Evolutionary conservation across 768 basidiomycete species (phyloP), one percentile per base, ranked within the genome.

Genomic region (Albatrellus ellisii): DNA sequence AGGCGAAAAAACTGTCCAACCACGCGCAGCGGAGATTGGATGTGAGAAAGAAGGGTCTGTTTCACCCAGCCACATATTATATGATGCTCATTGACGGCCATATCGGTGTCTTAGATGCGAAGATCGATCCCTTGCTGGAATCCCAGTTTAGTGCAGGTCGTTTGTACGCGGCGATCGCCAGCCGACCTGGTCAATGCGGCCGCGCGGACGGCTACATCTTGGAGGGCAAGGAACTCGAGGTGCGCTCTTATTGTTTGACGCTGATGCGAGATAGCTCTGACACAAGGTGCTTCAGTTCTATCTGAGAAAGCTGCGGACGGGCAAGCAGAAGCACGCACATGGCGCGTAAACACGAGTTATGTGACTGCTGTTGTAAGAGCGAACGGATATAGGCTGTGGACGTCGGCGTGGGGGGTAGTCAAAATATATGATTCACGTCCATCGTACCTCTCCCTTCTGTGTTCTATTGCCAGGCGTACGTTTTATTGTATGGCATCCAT

Each of bases 171-270:
- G 57, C 70, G 54, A 83, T 99, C 63, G 79, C 90, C 46, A 92
- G 88, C 62, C 80, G 95, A 62, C 95, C 95, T 43, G 95, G 95
- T 29, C 95, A 99, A 64, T 85, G 79, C 43, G 95, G 95, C 22
- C 90, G 95, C 52, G 79, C 84, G 44, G 95, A 99, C 62, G 95
- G 95, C 40, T 97, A 98, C 67, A 70, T 99, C 49, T 77, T 99
- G 41, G 95, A 99, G 72, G 95, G 95, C 58, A 91, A 88, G 68
- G 95, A 99, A 63, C 79, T 98, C 43, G 92, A 98, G 75, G 90
- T 94, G 50, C 39, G 73, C n/a, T 58, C 34, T 14, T 17, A 12
- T 34, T 6, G 8, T 9, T 42, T 17, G n/a, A 38, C 28, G 14
- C 38, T 31, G 22, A 27, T 14, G 41, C 18, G 29, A 29, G 29